phyloP scores from a whole-genome alignment of 2,329 filamentous ascomycete species.

The Alternaria alternata region DNA sequence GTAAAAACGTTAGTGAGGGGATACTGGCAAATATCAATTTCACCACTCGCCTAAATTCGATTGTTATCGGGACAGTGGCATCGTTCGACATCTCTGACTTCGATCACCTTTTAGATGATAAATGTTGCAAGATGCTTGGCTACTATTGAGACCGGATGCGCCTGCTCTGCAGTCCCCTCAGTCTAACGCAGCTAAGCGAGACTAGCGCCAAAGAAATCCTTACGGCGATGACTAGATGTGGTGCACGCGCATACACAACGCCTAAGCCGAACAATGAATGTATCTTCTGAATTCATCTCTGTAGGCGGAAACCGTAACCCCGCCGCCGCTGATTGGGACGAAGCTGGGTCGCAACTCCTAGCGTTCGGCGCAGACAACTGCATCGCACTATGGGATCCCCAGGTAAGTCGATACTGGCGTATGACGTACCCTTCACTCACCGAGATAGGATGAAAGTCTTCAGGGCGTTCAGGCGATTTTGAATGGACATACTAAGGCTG shows the following conservation, averaged over 20 bases:
- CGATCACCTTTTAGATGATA: neutral
- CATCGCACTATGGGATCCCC: slow-evolving; percentile 85
- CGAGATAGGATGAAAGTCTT: slow-evolving; percentile 51
- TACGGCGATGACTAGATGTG: slow-evolving; percentile 30
- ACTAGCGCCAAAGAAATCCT: slow-evolving; percentile 44
- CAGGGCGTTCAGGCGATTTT: slow-evolving; percentile 73
- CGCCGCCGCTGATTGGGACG: slow-evolving; percentile 87
- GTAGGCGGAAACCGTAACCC: slow-evolving; percentile 91
- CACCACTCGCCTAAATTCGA: slow-evolving; percentile 71
- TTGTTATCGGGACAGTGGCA: slow-evolving; percentile 64
- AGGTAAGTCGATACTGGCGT: slow-evolving; percentile 62
- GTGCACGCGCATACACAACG: slow-evolving; percentile 22
- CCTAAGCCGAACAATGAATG: slow-evolving; percentile 38
- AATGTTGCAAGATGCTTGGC: neutral
- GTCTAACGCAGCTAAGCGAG: slow-evolving; percentile 35
- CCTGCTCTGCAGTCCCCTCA: slow-evolving; percentile 10
- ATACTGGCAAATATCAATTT: neutral
- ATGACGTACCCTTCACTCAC: slow-evolving; percentile 21
- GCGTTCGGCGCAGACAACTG: slow-evolving; percentile 91
- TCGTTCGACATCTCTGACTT: slow-evolving; percentile 35
- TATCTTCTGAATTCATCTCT: slow-evolving; percentile 65
- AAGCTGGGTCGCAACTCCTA: slow-evolving; percentile 68
- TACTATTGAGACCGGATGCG: slow-evolving; percentile 6
- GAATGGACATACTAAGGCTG: slow-evolving; percentile 77
- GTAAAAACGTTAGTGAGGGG: slow-evolving; percentile 17